Base-by-base conservation (phyloP, 1,284 basidiomycete genomes). In the Cutaneotrichosporon cutaneum region DNA sequence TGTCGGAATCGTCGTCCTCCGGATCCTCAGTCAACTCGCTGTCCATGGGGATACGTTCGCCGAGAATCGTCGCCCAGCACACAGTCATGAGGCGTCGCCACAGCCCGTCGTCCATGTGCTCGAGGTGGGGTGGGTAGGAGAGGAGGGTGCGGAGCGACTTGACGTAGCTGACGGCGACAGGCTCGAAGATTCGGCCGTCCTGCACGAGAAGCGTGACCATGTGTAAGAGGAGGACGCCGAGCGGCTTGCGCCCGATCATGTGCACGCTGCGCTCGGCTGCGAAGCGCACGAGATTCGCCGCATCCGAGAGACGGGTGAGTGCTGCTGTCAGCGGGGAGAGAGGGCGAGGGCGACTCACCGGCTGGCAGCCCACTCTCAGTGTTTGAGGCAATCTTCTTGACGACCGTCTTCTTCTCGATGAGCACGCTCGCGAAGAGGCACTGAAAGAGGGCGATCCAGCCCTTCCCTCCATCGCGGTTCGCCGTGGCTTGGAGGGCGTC, bases 141-240 rank as follows among this genome's bases (percentile, higher is more conserved):
- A 92, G 81, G 3, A 90, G 73, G 53, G 82, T 82, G 45, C 85
- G 85, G 36, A 95, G 82, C 0, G 89, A 84, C 74, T 94, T 93
- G 62, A 88, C 82, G 74, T 93, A 96, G 74, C 93, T 87, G 63
- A 91, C 78, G 3, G 89, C 86, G 6, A 93, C 83, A 0, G 87
- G 86, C 8, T 82, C 72, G 56, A 89, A 83, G 10, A 95, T 81
- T 18, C 64, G 69, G 27, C 83, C 83, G 13, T 83, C 79, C 67
- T 86, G 75, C 13, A 86, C 81, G 62, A 92, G 82, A 61, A 84
- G 84, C 60, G 87, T 84, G 4, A 82, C 78, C 58, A 96, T 81
- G 73, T 94, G 90, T 4, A 82, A 81, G 56, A 91, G 79, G 39
- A 94, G 52, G 1, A 64, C 58, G 3, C 72, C 27, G 39, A 78